Evolutionary conservation across 2,329 filamentous ascomycete genomes (phyloP), one percentile per base, ranked within the genome.

Genomic region (Chrysoporthe deuterocubensis): DNA sequence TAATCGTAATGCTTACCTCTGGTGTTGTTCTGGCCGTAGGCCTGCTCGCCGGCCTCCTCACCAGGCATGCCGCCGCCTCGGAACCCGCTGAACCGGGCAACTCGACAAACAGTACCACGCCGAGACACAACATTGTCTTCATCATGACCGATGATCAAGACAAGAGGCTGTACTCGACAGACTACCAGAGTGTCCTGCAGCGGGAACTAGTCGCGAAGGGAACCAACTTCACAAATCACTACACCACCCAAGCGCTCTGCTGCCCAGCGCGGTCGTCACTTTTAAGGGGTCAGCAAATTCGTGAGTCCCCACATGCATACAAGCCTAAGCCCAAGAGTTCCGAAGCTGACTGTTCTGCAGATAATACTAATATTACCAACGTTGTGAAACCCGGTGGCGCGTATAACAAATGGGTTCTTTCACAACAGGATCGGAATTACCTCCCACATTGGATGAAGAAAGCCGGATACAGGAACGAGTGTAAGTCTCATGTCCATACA

Each of bases 401-500:
- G 16, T 83, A 81, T 67, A 79, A 81, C 11, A 83, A 82, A 69
- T 81, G 81, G 65, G 75, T 82, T 11, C 73, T 76, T 4, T 78
- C 78, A 5, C 81, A 80, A 3, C 79, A 81, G 69, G 81, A 83
- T 48, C 76, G 79, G 1, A 74, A 80, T 62, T 83, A 79, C 68
- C 74, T 83, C 16, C 81, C 81, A 0, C 71, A 82, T 3, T 83
- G 81, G 81, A 71, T 83, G 7, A 79, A 81, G 56, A 68, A 76
- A 11, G 78, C 80, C 0, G 81, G 81, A 2, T 82, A 82, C 65
- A 75, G 78, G 40, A 82, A 80, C 2, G 82, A 81, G 67, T 83
- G 81, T 72, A 79, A 44, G 70, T 64, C 46, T 18, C 14, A 14
- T 34, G 34, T 46, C 26, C 6, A n/a, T 16, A n/a, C 8, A 37